Evolutionary conservation across 176 grass and related monocot genomes (phyloP), one percentile per base, ranked within the genome.

Genomic region (Guadua angustifolia): DNA sequence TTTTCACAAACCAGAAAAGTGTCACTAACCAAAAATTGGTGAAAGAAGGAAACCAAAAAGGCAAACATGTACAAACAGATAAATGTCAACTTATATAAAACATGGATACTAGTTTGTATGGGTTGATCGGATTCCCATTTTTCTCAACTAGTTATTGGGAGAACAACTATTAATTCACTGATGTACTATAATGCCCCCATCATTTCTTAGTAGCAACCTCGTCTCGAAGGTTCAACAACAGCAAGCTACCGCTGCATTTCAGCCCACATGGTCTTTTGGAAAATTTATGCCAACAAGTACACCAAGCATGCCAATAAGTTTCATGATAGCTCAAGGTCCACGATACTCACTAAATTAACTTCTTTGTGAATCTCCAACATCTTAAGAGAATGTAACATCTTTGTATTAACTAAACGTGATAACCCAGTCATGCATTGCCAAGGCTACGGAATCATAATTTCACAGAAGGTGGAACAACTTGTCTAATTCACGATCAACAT

Each of bases 11-110:
- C 21, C 0, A 32, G 45, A 7, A 66, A 66, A 49, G 10, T 52
- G 52, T 75, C 45, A 21, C 21, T 55, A 78, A 49, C 51, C 18
- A 55, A 61, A 18, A 18, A 47, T 68, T 69, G 47, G 61, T 44
- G 35, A 32, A 75, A 73, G 35, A 75, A 73, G 35, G 66, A 29
- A 13, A 71, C n/a, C 0, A 6, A 80, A 64, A 56, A 55, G 69
- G 36, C 6, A 49, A 86, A 15, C 15, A 78, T 69, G 49, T 5
- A 17, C 19, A 32, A 7, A 7, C 29, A 60, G 33, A 85, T 42
- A 26, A 39, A 51, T 52, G 69, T 15, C 12, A 57, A n/a, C n/a
- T 67, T 50, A 63, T 36, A 67, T 17, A 84, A 4, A 88, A 74
- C 6, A 35, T 45, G 12, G 16, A 19, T 16, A 78, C 9, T 22